These are phyloP conservation scores for Amoebophrya sp. DNA, from an alignment of 169 alveolate species.

Conservation along the genomic window DNA sequence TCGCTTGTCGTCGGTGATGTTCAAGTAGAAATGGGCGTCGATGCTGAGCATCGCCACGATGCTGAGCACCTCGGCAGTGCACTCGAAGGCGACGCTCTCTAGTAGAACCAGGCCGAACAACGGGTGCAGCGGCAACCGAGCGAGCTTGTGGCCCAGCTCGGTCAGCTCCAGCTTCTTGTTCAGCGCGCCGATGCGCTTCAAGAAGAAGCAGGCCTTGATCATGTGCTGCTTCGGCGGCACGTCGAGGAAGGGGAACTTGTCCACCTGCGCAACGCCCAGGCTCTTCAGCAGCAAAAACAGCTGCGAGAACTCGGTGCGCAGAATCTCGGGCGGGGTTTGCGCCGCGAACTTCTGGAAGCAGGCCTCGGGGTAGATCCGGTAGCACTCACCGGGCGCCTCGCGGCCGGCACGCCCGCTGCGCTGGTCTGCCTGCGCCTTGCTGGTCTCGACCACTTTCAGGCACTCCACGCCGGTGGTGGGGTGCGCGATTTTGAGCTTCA, in stretches of 20 bases:
- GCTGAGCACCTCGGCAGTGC: conserved; percentile 89
- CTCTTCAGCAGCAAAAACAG: conserved; percentile 91
- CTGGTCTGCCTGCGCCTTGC: conserved; percentile 94
- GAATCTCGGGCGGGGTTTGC: conserved; percentile 95
- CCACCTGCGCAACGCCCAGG: conserved; percentile 92
- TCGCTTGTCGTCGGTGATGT: conserved; percentile 78
- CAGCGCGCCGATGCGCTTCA: not conserved
- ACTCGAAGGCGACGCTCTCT: conserved; percentile 65
- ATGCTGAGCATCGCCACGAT: conserved; percentile 95
- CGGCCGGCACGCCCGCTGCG: conserved; percentile 99
- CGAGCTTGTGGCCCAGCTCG: conserved; percentile 68
- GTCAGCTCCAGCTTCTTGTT: not conserved
- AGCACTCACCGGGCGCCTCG: conserved; percentile 97
- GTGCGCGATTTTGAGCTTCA: conserved; percentile 72
- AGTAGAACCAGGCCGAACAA: conserved; percentile 91
- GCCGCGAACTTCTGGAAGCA: conserved; percentile 91
- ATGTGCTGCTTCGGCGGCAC: conserved; percentile 88
- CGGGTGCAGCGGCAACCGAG: conserved; percentile 96
- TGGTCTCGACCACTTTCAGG: conserved; percentile 90
- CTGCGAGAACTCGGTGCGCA: conserved; percentile 91
- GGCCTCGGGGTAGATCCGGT: conserved; percentile 90
- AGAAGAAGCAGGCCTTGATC: conserved; percentile 69
- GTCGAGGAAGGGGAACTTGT: conserved; percentile 95
- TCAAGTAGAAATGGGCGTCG: conserved; percentile 85
- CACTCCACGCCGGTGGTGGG: conserved; percentile 97